Conservation (phyloP, 1,284 basidiomycete species). For the Paramarasmius palmivorus region DNA sequence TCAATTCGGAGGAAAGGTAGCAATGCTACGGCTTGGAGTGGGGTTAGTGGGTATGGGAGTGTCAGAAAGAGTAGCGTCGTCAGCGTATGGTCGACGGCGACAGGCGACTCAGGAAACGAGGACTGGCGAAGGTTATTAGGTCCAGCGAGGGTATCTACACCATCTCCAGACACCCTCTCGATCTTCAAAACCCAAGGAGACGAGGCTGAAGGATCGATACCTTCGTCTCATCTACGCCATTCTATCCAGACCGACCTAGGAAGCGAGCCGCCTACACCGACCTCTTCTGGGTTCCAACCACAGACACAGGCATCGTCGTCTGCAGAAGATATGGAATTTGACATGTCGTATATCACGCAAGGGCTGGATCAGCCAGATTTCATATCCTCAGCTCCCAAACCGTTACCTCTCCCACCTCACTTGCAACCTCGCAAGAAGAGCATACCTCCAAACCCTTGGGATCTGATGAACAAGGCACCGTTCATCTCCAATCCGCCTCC, state of each 20-base stretch:
- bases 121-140: conserved; percentile 2
- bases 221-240: too few relatives aligned
- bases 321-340: neutral
- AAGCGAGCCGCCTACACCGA: neutral
- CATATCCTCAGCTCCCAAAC: neutral
- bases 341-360: neutral
- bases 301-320: neutral
- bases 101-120: neutral
- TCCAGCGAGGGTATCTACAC: neutral
- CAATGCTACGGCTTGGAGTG: conserved; percentile 3
- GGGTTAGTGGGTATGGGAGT: conserved; percentile 3
- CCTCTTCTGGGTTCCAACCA: neutral
- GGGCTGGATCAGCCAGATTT: neutral
- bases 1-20: conserved; percentile 1
- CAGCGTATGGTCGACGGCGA: neutral
- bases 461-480: neutral
- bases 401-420: neutral
- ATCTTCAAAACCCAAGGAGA: too few relatives aligned
- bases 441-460: neutral
- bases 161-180: too few relatives aligned
- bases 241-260: neutral
- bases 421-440: conserved; percentile 1
- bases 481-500: neutral
- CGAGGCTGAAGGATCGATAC: too few relatives aligned
- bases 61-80: conserved; percentile 1